Percentiles rank a stretch among this genome's conserved stretches.
These are phyloP conservation scores for Paradendryphiella salina DNA, from an alignment of 2,329 filamentous ascomycete species.

Conservation along the genomic window DNA sequence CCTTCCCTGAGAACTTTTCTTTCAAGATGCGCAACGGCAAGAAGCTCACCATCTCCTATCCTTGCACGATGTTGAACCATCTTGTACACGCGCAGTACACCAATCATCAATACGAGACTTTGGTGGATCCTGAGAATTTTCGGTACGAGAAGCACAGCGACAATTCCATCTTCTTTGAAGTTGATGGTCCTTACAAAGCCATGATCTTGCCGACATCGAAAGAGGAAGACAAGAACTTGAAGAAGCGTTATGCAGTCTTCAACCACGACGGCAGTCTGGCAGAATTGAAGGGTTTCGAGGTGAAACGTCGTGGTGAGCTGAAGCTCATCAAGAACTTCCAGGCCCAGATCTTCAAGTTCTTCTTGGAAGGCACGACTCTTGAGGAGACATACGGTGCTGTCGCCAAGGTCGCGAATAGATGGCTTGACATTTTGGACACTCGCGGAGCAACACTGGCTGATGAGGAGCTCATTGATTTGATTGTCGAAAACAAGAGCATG, in stretches of 20 bases:
- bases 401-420: constrained; percentile 91
- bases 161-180: constrained; percentile 99
- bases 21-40: constrained; percentile 96
- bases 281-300: constrained; percentile 95
- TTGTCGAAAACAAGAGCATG: constrained; percentile 99
- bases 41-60: constrained; percentile 94
- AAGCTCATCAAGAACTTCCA: constrained; percentile 99
- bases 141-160: constrained; percentile 97
- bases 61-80: constrained; percentile 98
- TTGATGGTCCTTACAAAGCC: constrained; percentile 94
- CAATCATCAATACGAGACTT: constrained; percentile 94
- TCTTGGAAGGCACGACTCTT: constrained; percentile 86
- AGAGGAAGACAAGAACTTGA: constrained; percentile 98
- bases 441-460: constrained; percentile 89
- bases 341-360: constrained; percentile 99
- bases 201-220: constrained; percentile 98
- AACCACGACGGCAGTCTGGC: constrained; percentile 95
- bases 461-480: constrained; percentile 97
- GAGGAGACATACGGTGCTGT: constrained; percentile 89
- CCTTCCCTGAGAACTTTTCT: constrained; percentile 92
- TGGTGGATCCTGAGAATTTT: constrained; percentile 77
- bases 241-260: constrained; percentile 98
- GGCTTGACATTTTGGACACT: constrained; percentile 91
- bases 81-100: constrained; percentile 93
- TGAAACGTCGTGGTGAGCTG: constrained; percentile 94